Percentiles rank a stretch among this genome's conserved stretches.
These are phyloP conservation scores for Calonectria pseudoreteaudii DNA, from an alignment of 2,329 filamentous ascomycete genomes.

Conservation along the genomic window DNA sequence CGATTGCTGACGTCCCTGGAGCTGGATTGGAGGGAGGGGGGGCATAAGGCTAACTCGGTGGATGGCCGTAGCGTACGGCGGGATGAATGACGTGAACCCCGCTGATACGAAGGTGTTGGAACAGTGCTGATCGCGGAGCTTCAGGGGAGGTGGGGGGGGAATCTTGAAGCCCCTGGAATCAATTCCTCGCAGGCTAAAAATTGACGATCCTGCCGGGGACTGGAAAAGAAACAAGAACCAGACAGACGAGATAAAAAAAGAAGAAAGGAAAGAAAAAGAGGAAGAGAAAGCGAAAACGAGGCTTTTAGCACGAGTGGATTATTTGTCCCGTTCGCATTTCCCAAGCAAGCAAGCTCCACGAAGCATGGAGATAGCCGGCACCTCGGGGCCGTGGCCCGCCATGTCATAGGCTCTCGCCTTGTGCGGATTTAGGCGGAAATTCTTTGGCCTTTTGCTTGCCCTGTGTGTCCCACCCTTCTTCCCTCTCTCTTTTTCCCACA, in stretches of 20 bases:
- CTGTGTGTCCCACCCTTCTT: background rate
- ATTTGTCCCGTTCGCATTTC: constrained; percentile 10
- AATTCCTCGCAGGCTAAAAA: background rate
- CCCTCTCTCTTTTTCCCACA: background rate
- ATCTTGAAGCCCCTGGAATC: background rate
- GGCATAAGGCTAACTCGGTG: background rate
- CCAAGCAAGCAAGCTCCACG: constrained; percentile 10
- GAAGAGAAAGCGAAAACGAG: background rate
- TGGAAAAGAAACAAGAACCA: background rate
- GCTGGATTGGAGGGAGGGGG: background rate
- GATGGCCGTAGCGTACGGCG: background rate
- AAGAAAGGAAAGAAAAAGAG: background rate
- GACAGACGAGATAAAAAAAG: background rate
- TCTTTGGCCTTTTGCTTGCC: background rate
- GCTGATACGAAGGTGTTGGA: constrained; percentile 3
- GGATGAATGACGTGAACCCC: constrained; percentile 18
- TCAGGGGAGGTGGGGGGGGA: background rate
- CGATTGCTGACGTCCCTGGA: constrained; percentile 18
- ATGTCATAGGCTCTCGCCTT: constrained; percentile 19
- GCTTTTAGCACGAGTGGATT: constrained; percentile 9
- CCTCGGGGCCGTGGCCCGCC: constrained; percentile 13
- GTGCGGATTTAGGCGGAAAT: constrained; percentile 10
- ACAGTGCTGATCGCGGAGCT: background rate
- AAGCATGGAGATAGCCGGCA: constrained; percentile 16
- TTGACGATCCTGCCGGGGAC: background rate